These are phyloP conservation scores for Paramecium sexaurelia DNA, from an alignment of 73 alveolate species.

Conservation along the genomic window DNA sequence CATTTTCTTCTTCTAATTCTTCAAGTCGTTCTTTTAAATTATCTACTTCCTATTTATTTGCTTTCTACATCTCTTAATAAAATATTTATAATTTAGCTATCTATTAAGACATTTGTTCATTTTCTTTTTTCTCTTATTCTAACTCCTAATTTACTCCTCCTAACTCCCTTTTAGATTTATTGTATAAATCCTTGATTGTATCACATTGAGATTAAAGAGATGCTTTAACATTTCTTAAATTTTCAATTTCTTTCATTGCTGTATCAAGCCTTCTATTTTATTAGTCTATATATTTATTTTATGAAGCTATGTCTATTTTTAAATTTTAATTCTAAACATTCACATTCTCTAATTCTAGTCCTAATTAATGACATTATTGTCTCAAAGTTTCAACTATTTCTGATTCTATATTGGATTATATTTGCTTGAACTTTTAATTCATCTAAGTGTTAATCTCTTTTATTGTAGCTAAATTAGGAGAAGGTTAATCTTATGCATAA, in stretches of 20 bases:
- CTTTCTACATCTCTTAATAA: not conserved
- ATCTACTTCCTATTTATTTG: not conserved
- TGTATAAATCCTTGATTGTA: constrained; percentile 19
- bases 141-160: not conserved
- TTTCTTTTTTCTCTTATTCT: not conserved
- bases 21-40: not conserved
- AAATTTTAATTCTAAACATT: constrained; percentile 43
- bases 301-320: constrained; percentile 19
- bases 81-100: not conserved
- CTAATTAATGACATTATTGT: constrained; percentile 44
- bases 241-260: constrained; percentile 38
- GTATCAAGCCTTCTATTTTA: not conserved
- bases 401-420: constrained; percentile 18
- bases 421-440: constrained; percentile 23
- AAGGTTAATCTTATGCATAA: not conserved
- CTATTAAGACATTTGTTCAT: not conserved
- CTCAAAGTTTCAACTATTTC: constrained; percentile 22
- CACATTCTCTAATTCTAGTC: not conserved
- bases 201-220: constrained; percentile 30
- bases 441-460: not conserved
- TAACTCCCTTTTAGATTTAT: constrained; percentile 39
- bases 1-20: constrained; percentile 41
- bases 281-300: not conserved
- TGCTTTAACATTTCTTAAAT: constrained; percentile 8
- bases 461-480: not conserved